Evolutionary conservation across 75 land plant genomes (phyloP), one percentile per base, ranked within the genome.

Genomic region (Pinus tabuliformis): DNA sequence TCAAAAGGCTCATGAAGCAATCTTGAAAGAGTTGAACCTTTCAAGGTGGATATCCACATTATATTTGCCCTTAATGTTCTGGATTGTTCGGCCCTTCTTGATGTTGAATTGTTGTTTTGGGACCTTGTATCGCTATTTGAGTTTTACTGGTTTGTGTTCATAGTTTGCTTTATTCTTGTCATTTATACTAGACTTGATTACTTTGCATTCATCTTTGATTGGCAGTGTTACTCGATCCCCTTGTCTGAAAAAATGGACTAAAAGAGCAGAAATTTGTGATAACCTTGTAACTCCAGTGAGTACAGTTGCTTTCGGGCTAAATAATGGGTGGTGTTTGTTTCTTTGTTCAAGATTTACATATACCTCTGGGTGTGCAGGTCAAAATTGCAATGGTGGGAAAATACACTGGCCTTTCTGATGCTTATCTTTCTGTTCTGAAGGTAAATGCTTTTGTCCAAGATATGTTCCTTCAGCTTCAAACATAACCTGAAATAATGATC

Each of bases 321-420:
- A 37, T 14, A 74, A 28, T 15, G 62, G 56, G 66, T 49, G 16
- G 24, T 37, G 30, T 56, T 73, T 36, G 21, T 49, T 57, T 45
- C 24, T 54, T 16, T 77, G 4, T 72, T 57, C 33, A n/a, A 58
- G 52, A 52, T 62, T 42, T 18, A 45, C 11, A 57, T n/a, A 0
- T 63, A 49, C 54, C 52, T 36, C 42, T 45, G n/a, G 42, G 21
- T 37, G 59, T 75, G 76, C 81, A 93, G 98, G 96, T 95, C 37
- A 91, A 85, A 70, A 91, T 95, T 82, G 98, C 93, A 56, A 91
- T 95, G 96, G 98, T 93, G 82, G 98, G 98, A 60, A 95, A 95
- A 81, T 95, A 95, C 76, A 95, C 94, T 37, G 98, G 98, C 52
- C 85, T 95, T 56, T 85, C 92, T 45, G 98, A 95, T 86, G 86